A percentile compares a stretch with the other conserved stretches of the same genome.
Evolutionary conservation across 179 eudicot genomes (phyloP).

Genomic region (Spinacia oleracea): DNA sequence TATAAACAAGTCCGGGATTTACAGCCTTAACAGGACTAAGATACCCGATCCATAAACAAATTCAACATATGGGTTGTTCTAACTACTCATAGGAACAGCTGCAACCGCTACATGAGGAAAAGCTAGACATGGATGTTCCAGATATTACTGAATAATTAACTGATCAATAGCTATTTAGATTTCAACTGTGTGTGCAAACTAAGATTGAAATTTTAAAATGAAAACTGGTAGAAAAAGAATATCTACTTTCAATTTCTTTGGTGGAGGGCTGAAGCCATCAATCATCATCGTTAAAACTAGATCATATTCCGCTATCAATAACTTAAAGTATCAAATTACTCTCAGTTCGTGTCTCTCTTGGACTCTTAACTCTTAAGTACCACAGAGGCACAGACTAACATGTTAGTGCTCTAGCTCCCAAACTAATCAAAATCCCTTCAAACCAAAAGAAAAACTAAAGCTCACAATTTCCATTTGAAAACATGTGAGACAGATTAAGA

Average conservation of each 20-base stretch:
- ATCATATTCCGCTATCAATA: slow-evolving; percentile 63
- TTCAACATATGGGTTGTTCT: slow-evolving; percentile 25
- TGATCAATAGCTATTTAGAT: background rate
- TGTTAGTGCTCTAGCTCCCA: no score
- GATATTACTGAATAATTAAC: slow-evolving; percentile 21
- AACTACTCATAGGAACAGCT: slow-evolving; percentile 29
- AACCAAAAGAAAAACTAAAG: no score
- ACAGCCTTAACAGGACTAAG: slow-evolving; percentile 30
- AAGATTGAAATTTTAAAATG: background rate
- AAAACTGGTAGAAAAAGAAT: background rate
- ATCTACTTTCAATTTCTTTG: slow-evolving; percentile 61
- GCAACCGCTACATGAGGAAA: slow-evolving; percentile 40
- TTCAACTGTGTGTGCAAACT: background rate
- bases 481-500: no score
- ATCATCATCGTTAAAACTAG: slow-evolving; percentile 49
- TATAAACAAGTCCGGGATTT: slow-evolving; percentile 37
- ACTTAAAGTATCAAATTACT: slow-evolving; percentile 54
- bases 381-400: no score
- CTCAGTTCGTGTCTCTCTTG: slow-evolving; percentile 18
- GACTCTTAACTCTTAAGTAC: no score
- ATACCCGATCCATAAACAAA: slow-evolving; percentile 44
- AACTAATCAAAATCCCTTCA: no score
- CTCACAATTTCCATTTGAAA: no score
- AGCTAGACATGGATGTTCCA: slow-evolving; percentile 39
- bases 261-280: slow-evolving; percentile 41